Conservation (phyloP, 2,329 filamentous ascomycete species). For the Aplosporella prunicola region DNA sequence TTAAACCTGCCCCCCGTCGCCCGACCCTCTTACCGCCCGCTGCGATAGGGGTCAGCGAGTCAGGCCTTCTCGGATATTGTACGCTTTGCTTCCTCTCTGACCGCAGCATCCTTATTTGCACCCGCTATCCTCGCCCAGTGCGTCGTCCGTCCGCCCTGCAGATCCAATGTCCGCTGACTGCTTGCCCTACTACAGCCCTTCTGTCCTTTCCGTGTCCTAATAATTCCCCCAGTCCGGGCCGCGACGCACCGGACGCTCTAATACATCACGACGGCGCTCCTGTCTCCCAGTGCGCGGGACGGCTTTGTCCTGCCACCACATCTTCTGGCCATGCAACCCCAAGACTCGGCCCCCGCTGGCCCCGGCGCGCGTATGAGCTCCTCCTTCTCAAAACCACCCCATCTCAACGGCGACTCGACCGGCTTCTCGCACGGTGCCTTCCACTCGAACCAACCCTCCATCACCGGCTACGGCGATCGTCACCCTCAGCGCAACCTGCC, state of each 20-base stretch:
- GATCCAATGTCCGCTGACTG: constrained; percentile 11
- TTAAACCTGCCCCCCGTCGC: too few relatives aligned
- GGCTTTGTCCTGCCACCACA: constrained; percentile 73
- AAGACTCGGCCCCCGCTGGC: constrained; percentile 55
- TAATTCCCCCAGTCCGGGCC: constrained; percentile 29
- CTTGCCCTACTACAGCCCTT: constrained; percentile 12
- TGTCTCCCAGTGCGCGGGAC: constrained; percentile 72
- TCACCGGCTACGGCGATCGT: constrained; percentile 75
- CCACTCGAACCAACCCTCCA: constrained; percentile 62
- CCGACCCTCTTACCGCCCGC: too few relatives aligned
- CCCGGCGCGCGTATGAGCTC: constrained; percentile 46
- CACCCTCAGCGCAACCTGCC: constrained; percentile 85
- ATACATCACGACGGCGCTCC: constrained; percentile 68
- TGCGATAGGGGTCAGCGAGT: too few relatives aligned
- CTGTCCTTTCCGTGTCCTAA: constrained; percentile 9
- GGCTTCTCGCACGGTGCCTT: constrained; percentile 92
- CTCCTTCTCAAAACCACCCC: constrained; percentile 69
- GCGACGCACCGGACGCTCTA: constrained; percentile 45
- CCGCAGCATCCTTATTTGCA: not conserved
- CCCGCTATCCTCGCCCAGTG: constrained; percentile 5
- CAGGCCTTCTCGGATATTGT: too few relatives aligned
- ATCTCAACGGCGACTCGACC: constrained; percentile 60
- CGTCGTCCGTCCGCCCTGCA: constrained; percentile 9
- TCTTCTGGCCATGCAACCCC: constrained; percentile 85
- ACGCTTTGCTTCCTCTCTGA: too few relatives aligned